Conservation (phyloP, 306 rosid species). For the Medicago ruthenica region DNA sequence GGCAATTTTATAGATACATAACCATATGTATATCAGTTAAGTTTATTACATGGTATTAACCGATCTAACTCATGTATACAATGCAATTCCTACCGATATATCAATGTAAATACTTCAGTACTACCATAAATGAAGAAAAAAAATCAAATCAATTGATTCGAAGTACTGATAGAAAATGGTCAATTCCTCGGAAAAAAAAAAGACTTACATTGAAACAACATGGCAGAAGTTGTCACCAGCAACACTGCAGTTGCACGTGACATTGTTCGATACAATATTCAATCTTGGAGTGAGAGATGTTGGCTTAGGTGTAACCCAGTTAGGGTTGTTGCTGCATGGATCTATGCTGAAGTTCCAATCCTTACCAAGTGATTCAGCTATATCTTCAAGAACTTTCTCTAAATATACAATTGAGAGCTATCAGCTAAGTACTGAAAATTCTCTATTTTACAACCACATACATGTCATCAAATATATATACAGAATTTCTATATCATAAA, state of each 20-base stretch:
- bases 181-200: not conserved
- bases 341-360: slow-evolving; percentile 55
- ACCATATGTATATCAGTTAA: not conserved
- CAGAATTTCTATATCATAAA: not conserved
- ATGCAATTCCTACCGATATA: not conserved
- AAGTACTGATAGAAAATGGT: not conserved
- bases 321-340: slow-evolving; percentile 55
- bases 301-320: slow-evolving; percentile 9
- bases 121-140: not conserved
- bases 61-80: not conserved
- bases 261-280: not conserved
- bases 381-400: slow-evolving; percentile 52
- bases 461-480: slow-evolving; percentile 7
- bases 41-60: not conserved
- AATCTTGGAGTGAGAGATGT: not conserved
- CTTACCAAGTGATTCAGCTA: slow-evolving; percentile 54
- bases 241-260: slow-evolving; percentile 33
- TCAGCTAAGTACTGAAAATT: not conserved
- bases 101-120: slow-evolving; percentile 9
- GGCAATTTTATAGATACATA: not conserved
- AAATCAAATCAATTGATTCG: not conserved
- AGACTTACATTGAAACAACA: slow-evolving; percentile 34
- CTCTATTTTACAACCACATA: not conserved
- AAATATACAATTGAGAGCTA: slow-evolving; percentile 3
- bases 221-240: slow-evolving; percentile 32